phyloP scores from a whole-genome alignment of 2,329 filamentous ascomycete species.

The Myriosclerotinia curreyana region DNA sequence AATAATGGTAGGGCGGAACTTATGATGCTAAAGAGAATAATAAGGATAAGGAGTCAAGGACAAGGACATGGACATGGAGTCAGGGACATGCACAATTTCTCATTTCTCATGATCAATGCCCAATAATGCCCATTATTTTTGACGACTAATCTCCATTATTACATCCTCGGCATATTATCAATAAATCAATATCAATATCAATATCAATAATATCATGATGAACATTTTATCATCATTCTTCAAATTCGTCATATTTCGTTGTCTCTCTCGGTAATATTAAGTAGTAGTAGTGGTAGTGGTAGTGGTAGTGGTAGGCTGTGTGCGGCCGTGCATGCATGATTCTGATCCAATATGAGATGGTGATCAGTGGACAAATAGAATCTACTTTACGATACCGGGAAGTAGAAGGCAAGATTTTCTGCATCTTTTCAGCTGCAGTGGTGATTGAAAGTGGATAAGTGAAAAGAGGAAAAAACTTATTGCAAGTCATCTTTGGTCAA shows the following conservation, averaged over 20 bases:
- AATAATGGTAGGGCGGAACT: neutral
- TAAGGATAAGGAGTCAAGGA: too few relatives aligned
- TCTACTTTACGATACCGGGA: slow-evolving; percentile 21
- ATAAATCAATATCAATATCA: neutral
- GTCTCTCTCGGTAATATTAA: slow-evolving; percentile 10
- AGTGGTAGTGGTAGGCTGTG: too few relatives aligned
- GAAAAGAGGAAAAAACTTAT: neutral
- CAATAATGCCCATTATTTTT: neutral
- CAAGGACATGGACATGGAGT: too few relatives aligned
- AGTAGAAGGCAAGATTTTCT: slow-evolving; percentile 18
- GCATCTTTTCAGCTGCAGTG: slow-evolving; percentile 21
- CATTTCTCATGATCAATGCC: too few relatives aligned
- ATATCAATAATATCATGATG: neutral
- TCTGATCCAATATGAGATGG: neutral
- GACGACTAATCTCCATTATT: neutral
- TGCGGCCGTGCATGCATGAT: slow-evolving; percentile 21
- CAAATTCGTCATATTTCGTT: slow-evolving; percentile 9
- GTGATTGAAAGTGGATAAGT: slow-evolving; percentile 21
- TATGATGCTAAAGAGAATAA: neutral
- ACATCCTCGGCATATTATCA: slow-evolving; percentile 5
- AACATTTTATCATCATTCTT: neutral
- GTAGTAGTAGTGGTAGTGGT: too few relatives aligned
- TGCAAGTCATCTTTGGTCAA: neutral
- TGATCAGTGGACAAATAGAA: slow-evolving; percentile 17
- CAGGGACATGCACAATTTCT: too few relatives aligned